These are phyloP conservation scores for Apiospora kogelbergensis DNA, from an alignment of 2,329 filamentous ascomycete species.

Conservation along the genomic window DNA sequence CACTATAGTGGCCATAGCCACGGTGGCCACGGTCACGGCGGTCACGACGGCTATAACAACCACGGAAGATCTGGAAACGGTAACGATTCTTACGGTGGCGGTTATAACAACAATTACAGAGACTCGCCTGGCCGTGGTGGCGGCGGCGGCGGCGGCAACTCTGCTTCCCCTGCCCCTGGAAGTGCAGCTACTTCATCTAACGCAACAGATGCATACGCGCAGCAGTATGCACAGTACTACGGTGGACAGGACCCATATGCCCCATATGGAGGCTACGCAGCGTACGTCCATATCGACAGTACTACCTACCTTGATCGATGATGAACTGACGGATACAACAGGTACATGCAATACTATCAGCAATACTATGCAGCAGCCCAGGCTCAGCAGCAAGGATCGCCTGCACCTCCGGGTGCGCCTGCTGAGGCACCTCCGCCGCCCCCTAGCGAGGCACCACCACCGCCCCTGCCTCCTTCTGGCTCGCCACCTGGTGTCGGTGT, in stretches of 20 bases:
- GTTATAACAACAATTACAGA: constrained; percentile 30
- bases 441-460: constrained; percentile 56
- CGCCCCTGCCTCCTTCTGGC: constrained; percentile 56
- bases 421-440: constrained; percentile 57
- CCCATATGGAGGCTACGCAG: constrained; percentile 84
- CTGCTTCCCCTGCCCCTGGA: constrained; percentile 41
- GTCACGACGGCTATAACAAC: constrained; percentile 31
- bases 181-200: constrained; percentile 42
- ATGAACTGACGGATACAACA: constrained; percentile 22
- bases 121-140: constrained; percentile 30
- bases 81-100: constrained; percentile 27
- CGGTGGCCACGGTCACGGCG: constrained; percentile 39
- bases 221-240: constrained; percentile 85
- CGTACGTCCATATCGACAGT: constrained; percentile 45
- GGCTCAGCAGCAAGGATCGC: constrained; percentile 45
- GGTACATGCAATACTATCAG: constrained; percentile 71
- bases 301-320: not conserved
- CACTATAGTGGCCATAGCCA: constrained; percentile 52
- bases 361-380: constrained; percentile 63
- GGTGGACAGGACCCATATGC: constrained; percentile 78
- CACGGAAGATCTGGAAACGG: constrained; percentile 34
- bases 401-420: constrained; percentile 47
- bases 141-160: constrained; percentile 29
- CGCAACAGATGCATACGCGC: constrained; percentile 63
- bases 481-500: constrained; percentile 47